Evolutionary conservation across 2,329 filamentous ascomycete genomes (phyloP), one percentile per base, ranked within the genome.

Genomic region (Bipolaris victoriae): DNA sequence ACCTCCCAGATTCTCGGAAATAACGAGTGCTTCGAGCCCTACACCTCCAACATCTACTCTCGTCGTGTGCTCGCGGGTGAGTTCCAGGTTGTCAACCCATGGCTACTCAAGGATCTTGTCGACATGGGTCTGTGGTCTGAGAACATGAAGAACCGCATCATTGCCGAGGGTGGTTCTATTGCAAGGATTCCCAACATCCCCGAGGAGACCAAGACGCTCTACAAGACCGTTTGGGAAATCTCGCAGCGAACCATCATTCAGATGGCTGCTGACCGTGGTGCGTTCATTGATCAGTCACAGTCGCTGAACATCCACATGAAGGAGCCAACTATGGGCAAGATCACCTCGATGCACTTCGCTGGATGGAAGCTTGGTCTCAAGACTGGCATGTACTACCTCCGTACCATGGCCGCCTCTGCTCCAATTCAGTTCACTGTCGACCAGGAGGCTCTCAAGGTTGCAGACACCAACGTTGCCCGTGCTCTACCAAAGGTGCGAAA

Each of bases 81-180:
- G 79, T 99, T 99, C 88, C 95, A 99, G 82, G 92, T 99, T 52
- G 95, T 99, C 78, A 99, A 99, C 83, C 95, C 95, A 50, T 99
- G 95, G 95, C 82, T 99, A 62, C 87, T 99, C 60, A 97, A 97
- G 84, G 95, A 99, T 72, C 88, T 99, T 29, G 95, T 99, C 67
- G 95, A 99, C 75, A 91, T 97, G 82, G 95, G 95, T 60, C 85
- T 99, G 43, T 99, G 95, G 95, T 97, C 94, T 46, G 94, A 99
- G 80, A 92, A 92, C 82, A 99, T 99, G 95, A 99, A 99, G 89
- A 99, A 99, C 84, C 92, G 95, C 71, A 99, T 99, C 84, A 99
- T 99, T 73, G 90, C 95, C 56, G 94, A 97, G 62, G 91, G 91
- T 67, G 95, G 95, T 66, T 98, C 94, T 18, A 90, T 99, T 54